Conservation (phyloP, 2,329 filamentous ascomycete species). For the Colletotrichum sp. region DNA sequence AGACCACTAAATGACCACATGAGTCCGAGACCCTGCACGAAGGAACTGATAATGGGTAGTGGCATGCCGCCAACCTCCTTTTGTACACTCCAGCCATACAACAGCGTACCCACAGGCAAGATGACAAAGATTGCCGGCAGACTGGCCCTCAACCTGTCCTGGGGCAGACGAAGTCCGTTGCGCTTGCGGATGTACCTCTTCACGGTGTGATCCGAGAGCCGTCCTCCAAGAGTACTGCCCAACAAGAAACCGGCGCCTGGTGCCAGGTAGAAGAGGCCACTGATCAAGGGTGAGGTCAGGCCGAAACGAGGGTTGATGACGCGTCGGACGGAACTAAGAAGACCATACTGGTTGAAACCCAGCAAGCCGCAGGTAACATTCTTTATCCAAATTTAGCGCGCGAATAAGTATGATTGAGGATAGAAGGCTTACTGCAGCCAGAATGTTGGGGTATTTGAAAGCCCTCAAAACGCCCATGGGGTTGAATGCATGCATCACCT, state of each 20-base stretch:
- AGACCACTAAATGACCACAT: constrained; percentile 42
- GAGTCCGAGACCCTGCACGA: constrained; percentile 36
- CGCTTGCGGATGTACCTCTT: constrained; percentile 63
- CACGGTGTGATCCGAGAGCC: constrained; percentile 70
- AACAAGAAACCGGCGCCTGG: constrained; percentile 71
- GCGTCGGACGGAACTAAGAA: constrained; percentile 72
- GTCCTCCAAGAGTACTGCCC: constrained; percentile 71
- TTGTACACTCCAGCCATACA: constrained; percentile 68
- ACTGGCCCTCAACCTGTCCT: constrained; percentile 70
- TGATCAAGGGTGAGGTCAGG: constrained; percentile 67
- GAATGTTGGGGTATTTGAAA: constrained; percentile 69
- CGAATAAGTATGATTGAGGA: accelerated
- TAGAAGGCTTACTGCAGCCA: constrained; percentile 53
- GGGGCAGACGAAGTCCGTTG: constrained; percentile 63
- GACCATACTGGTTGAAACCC: constrained; percentile 75
- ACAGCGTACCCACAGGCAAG: constrained; percentile 68
- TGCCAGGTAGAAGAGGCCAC: constrained; percentile 73
- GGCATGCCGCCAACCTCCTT: constrained; percentile 36
- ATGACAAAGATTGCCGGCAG: constrained; percentile 64
- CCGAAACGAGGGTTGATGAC: constrained; percentile 74
- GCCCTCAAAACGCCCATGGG: constrained; percentile 69
- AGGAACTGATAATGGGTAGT: constrained; percentile 36
- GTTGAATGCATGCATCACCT: constrained; percentile 57
- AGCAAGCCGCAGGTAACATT: constrained; percentile 37
- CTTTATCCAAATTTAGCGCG: neutral